Percentiles rank a stretch among this genome's conserved stretches.
phyloP scores from a whole-genome alignment of 352 stramenopile species.

The Globisporangium nodosum region DNA sequence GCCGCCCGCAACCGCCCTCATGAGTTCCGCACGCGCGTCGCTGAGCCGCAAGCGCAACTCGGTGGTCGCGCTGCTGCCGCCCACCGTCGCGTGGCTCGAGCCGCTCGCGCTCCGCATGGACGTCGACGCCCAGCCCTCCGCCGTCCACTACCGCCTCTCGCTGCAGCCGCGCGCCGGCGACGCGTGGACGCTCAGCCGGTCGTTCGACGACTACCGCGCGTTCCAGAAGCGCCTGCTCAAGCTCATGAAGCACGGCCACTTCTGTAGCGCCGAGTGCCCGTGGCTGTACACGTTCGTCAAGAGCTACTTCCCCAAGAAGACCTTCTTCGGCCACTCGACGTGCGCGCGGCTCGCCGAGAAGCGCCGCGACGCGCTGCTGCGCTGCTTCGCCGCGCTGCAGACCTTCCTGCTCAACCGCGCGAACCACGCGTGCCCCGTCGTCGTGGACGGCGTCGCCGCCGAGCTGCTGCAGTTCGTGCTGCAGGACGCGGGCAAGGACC shows the following conservation, averaged over 20 bases:
- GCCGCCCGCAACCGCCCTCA: no score
- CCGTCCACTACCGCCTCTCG: no score
- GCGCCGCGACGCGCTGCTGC: slow-evolving; percentile 19
- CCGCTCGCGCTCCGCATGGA: neutral
- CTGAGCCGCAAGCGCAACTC: neutral
- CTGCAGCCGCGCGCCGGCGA: no score
- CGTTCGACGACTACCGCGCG: slow-evolving; percentile 21
- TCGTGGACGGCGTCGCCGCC: slow-evolving; percentile 25
- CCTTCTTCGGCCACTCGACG: slow-evolving; percentile 1
- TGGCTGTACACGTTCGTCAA: slow-evolving; percentile 22
- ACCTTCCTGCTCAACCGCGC: slow-evolving; percentile 24
- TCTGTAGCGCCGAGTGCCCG: slow-evolving; percentile 33
- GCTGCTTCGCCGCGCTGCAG: slow-evolving; percentile 28
- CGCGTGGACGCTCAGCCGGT: no score
- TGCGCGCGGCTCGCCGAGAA: slow-evolving; percentile 9
- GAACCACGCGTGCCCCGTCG: slow-evolving; percentile 32
- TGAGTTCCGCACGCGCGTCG: neutral
- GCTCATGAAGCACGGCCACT: slow-evolving; percentile 27
- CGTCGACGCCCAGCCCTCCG: neutral
- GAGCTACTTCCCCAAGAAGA: neutral
- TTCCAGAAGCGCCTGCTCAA: slow-evolving; percentile 33
- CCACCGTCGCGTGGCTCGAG: neutral
- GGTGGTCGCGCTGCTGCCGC: neutral
- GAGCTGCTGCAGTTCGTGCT: slow-evolving; percentile 21
- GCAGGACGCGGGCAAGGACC: slow-evolving; percentile 5